Conservation (phyloP, 2,329 filamentous ascomycete species). For the Thyridium curvatum region DNA sequence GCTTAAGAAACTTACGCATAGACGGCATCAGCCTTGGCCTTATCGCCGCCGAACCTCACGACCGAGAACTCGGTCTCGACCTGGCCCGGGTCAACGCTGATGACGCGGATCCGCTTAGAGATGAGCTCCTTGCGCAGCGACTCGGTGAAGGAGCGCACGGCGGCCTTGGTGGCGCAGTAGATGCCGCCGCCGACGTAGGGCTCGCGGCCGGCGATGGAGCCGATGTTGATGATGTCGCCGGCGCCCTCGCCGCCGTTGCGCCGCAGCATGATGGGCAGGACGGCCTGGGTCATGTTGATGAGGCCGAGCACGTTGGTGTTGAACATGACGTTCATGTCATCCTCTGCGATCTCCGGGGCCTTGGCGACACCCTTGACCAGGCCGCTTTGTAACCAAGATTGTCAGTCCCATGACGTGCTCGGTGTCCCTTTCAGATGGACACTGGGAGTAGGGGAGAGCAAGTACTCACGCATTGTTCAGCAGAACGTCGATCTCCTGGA, state of each 20-base stretch:
- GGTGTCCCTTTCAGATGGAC: not conserved
- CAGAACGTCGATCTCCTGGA: too few relatives aligned
- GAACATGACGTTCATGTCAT: conserved; percentile 11
- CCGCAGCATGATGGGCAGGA: conserved; percentile 20
- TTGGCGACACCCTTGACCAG: conserved; percentile 19
- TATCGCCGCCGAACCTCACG: conserved; percentile 76
- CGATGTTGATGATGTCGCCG: conserved; percentile 13
- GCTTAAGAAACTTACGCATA: conserved; percentile 68
- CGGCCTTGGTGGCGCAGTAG: conserved; percentile 49
- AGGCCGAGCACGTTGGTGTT: conserved; percentile 13
- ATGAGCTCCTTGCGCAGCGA: conserved; percentile 22
- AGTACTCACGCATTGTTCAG: too few relatives aligned
- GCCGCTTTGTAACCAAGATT: not conserved
- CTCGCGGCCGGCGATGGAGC: conserved; percentile 32
- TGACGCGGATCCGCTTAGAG: conserved; percentile 54
- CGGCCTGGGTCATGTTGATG: conserved; percentile 12
- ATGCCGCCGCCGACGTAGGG: conserved; percentile 38
- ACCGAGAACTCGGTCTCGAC: conserved; percentile 68
- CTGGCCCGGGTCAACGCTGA: conserved; percentile 81
- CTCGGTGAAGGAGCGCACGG: conserved; percentile 31
- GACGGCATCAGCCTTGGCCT: conserved; percentile 74
- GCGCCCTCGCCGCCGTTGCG: conserved; percentile 19
- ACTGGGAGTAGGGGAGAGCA: not conserved
- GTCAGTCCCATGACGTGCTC: too few relatives aligned
- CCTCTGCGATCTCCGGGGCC: conserved; percentile 19